Conservation (phyloP, 2,329 filamentous ascomycete species). For the Curvularia spicifera region DNA sequence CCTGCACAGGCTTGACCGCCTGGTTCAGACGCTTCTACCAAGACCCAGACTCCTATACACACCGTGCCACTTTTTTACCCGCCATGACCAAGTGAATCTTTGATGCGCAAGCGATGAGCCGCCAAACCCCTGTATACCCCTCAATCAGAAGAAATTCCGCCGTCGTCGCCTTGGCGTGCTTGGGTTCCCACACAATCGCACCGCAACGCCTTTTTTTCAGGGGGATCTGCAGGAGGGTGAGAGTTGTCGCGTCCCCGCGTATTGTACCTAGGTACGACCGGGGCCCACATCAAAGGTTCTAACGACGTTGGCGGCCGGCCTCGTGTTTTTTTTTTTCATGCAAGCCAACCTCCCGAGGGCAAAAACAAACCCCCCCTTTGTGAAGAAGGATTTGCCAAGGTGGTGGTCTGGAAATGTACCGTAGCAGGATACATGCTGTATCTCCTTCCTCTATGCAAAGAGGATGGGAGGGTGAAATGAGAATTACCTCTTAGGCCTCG, state of each 20-base stretch:
- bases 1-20: neutral
- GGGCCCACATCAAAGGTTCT: neutral
- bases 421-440: no score
- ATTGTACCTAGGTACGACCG: no score
- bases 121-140: slow-evolving; percentile 3
- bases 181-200: neutral
- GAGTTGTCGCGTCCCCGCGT: slow-evolving; percentile 6
- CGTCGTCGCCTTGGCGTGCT: slow-evolving; percentile 12
- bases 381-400: no score
- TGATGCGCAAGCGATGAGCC: neutral
- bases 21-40: no score
- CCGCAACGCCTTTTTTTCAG: slow-evolving; percentile 8
- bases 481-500: no score
- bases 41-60: neutral
- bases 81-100: neutral
- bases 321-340: no score
- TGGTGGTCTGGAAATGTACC: slow-evolving; percentile 19
- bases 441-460: no score
- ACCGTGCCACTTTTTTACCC: neutral
- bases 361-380: no score
- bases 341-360: no score
- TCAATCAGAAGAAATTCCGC: slow-evolving; percentile 6
- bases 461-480: no score
- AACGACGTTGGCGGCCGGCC: no score
- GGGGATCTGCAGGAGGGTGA: slow-evolving; percentile 21